phyloP scores from a whole-genome alignment of 2,329 filamentous ascomycete species.

The Aureobasidium mangrovei region DNA sequence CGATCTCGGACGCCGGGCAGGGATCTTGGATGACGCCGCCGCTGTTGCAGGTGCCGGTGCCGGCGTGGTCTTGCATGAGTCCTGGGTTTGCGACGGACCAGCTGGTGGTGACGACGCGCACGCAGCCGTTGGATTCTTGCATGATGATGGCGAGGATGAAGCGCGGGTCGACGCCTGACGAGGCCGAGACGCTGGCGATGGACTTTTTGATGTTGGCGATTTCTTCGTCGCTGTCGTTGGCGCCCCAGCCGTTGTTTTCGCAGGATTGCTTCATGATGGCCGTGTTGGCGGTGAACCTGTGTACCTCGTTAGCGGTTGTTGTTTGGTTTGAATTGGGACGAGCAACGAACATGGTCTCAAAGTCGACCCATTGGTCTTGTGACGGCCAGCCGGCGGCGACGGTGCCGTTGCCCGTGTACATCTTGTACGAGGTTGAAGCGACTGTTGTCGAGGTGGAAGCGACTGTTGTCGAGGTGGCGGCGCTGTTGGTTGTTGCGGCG shows the following conservation, averaged over 20 bases:
- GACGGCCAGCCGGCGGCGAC: slow-evolving; percentile 30
- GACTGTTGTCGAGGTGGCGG: slow-evolving; percentile 2
- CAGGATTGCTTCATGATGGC: slow-evolving; percentile 31
- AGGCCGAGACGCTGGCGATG: slow-evolving; percentile 25
- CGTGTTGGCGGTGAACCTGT: slow-evolving; percentile 28
- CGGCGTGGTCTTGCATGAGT: slow-evolving; percentile 39
- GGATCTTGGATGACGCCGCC: slow-evolving; percentile 28
- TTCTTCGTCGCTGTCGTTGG: slow-evolving; percentile 33
- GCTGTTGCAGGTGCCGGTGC: slow-evolving; percentile 31
- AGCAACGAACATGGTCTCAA: slow-evolving; percentile 26
- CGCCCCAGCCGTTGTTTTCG: slow-evolving; percentile 23
- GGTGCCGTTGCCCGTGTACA: slow-evolving; percentile 29
- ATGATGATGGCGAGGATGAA: slow-evolving; percentile 39
- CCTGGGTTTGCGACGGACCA: slow-evolving; percentile 36
- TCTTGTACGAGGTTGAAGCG: slow-evolving; percentile 18
- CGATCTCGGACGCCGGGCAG: slow-evolving; percentile 32
- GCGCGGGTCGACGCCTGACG: slow-evolving; percentile 30
- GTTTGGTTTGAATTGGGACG: not conserved
- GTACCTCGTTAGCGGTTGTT: slow-evolving; percentile 5
- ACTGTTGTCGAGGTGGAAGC: not conserved
- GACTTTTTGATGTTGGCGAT: slow-evolving; percentile 30
- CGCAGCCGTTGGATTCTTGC: slow-evolving; percentile 41
- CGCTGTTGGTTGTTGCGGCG: not conserved
- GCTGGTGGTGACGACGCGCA: slow-evolving; percentile 35
- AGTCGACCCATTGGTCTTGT: slow-evolving; percentile 27